Percentiles rank a stretch among this genome's conserved stretches.
Evolutionary conservation across 75 land plant genomes (phyloP).

Genomic region (Chamaecyparis obtusa): DNA sequence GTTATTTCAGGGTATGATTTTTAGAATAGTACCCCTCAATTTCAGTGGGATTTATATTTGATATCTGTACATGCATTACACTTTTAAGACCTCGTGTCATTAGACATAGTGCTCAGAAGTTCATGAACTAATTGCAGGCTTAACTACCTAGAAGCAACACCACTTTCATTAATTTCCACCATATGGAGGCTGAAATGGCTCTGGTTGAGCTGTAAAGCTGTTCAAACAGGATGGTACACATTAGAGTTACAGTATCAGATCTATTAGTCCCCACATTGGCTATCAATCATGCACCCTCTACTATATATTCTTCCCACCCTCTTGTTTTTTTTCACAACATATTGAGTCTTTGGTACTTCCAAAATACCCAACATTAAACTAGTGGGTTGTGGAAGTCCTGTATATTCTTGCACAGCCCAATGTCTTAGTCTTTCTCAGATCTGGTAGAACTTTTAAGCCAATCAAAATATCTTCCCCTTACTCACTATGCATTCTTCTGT

Average conservation of each 20-base stretch:
- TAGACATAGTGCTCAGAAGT: neutral
- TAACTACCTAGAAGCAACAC: neutral
- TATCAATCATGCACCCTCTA: neutral
- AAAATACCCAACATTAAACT: too few relatives aligned
- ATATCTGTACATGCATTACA: neutral
- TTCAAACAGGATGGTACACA: neutral
- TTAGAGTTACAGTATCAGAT: neutral
- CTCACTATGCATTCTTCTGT: too few relatives aligned
- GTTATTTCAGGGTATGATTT: neutral
- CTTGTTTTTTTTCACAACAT: neutral
- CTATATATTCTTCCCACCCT: neutral
- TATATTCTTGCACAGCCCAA: neutral
- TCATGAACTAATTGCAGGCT: neutral
- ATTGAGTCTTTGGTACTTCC: neutral
- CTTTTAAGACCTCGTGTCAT: neutral
- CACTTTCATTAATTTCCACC: neutral
- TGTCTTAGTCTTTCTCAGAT: neutral
- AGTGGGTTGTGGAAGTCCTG: neutral
- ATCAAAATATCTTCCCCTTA: neutral
- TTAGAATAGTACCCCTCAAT: neutral
- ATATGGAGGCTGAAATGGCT: neutral
- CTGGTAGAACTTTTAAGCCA: too few relatives aligned
- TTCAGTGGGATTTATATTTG: neutral
- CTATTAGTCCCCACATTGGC: neutral
- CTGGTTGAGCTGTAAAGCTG: slow-evolving; percentile 10